Evolutionary conservation across 495 filamentous ascomycete species (phyloP), one percentile per base, ranked within the genome.

Genomic region (Trichoderma asperelloides): DNA sequence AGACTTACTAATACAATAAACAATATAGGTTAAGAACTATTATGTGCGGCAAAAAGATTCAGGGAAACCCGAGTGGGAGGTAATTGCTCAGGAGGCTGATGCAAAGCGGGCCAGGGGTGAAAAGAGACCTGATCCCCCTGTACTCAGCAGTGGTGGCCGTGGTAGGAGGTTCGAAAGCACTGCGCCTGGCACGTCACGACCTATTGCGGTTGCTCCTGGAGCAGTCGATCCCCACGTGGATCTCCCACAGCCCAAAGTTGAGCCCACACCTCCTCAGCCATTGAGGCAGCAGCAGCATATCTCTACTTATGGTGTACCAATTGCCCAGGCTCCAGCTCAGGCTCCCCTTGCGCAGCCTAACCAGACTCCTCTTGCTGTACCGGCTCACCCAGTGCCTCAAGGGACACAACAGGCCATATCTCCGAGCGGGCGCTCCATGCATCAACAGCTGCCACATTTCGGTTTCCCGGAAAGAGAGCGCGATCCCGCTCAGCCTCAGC

Each of bases 11-110:
- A 67, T 68, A 72, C 68, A 76, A 67, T 76, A 67, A 66, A 62
- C 11, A 27, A 60, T 37, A 37, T 71, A 97, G 92, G 91, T 98
- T 51, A 96, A 95, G 76, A 98, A 98, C 72, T 93, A 93, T 74
- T 97, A 88, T 68, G 85, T 88, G 55, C 86, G 94, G 3, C 86
- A 90, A 69, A 83, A 92, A 37, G 91, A 96, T 43, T 74, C 73
- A 57, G 71, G 72, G 47, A 86, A 87, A 67, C 80, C 79, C 6
- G 89, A 92, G 23, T 88, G 91, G 72, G 87, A 91, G 66, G 77
- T 85, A 13, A 83, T 89, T 40, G 88, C 91, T 4, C 76, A 80
- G 7, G 85, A 87, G 33, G 90, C 92, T 3, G 91, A 97, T 71
- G 78, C 79, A 23, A 90, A 87, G 76, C 88, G 84, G 62, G 71